Evolutionary conservation across 768 basidiomycete genomes (phyloP).

Genomic region (Rhizopogon roseolus): DNA sequence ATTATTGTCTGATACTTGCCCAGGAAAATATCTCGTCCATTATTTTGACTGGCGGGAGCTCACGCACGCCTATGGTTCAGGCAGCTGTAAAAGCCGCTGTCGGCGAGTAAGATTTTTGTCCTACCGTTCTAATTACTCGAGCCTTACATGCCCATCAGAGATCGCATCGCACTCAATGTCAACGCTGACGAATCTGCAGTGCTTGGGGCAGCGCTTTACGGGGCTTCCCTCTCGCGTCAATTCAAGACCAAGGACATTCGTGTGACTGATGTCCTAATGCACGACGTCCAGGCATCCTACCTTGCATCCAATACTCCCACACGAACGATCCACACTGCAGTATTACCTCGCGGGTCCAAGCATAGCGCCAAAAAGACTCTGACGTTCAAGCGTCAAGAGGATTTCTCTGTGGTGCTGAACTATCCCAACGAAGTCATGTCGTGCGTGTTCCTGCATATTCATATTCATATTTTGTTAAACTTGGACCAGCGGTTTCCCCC

Average conservation of each 20-base stretch:
- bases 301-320: slow-evolving; percentile 50
- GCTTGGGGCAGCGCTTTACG: slow-evolving; percentile 88
- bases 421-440: slow-evolving; percentile 64
- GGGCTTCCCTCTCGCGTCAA: slow-evolving; percentile 80
- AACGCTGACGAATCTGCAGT: slow-evolving; percentile 97
- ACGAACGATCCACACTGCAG: slow-evolving; percentile 66
- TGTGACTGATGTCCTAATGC: slow-evolving; percentile 63
- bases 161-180: slow-evolving; percentile 89
- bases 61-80: slow-evolving; percentile 91
- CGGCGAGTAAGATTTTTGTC: slow-evolving; percentile 55
- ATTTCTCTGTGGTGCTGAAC: slow-evolving; percentile 73
- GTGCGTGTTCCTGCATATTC: slow-evolving; percentile 36
- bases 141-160: slow-evolving; percentile 31
- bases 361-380: slow-evolving; percentile 80
- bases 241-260: slow-evolving; percentile 96
- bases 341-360: slow-evolving; percentile 79
- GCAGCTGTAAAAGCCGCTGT: slow-evolving; percentile 71
- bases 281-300: slow-evolving; percentile 80
- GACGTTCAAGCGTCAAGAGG: slow-evolving; percentile 79
- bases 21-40: slow-evolving; percentile 81
- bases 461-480: not conserved
- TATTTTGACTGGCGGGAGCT: slow-evolving; percentile 88
- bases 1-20: not conserved
- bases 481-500: slow-evolving; percentile 57
- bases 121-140: not conserved